phyloP scores from a whole-genome alignment of 176 grass and related monocot genomes.

The sorghum (Sorghum bicolor) region DNA sequence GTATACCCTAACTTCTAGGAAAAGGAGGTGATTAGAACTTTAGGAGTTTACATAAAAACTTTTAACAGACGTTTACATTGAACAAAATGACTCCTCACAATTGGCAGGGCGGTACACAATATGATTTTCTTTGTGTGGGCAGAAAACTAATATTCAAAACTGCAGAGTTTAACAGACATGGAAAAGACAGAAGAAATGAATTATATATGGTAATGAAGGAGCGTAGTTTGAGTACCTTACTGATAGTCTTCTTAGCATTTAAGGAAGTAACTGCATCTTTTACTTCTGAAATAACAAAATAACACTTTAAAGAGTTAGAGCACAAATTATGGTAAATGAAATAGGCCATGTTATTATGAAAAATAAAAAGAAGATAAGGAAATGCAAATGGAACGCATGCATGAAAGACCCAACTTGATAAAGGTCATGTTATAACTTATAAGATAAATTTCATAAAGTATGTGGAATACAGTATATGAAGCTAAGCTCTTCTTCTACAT shows the following conservation, averaged over 20 bases:
- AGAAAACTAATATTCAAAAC: not conserved
- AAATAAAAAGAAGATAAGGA: not conserved
- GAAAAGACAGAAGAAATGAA: not conserved
- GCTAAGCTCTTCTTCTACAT: not conserved
- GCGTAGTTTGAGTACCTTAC: constrained; percentile 32
- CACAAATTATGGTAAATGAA: not conserved
- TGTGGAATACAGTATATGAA: not conserved
- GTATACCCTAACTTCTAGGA: not conserved
- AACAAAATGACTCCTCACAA: not conserved
- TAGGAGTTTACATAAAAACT: not conserved
- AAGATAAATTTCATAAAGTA: not conserved
- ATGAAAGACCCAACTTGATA: not conserved
- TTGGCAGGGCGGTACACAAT: not conserved
- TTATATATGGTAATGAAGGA: not conserved
- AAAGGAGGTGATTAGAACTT: not conserved
- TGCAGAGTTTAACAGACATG: not conserved
- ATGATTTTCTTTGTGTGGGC: not conserved
- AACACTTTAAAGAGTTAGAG: not conserved
- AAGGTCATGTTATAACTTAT: not conserved
- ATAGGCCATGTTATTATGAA: not conserved
- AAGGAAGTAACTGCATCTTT: constrained; percentile 49
- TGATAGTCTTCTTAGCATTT: constrained; percentile 54
- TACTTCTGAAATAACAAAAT: constrained; percentile 50
- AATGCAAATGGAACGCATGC: not conserved
- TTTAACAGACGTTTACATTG: not conserved